Evolutionary conservation across 257 asterid genomes (phyloP).

Genomic region (Solanum paucissectum): DNA sequence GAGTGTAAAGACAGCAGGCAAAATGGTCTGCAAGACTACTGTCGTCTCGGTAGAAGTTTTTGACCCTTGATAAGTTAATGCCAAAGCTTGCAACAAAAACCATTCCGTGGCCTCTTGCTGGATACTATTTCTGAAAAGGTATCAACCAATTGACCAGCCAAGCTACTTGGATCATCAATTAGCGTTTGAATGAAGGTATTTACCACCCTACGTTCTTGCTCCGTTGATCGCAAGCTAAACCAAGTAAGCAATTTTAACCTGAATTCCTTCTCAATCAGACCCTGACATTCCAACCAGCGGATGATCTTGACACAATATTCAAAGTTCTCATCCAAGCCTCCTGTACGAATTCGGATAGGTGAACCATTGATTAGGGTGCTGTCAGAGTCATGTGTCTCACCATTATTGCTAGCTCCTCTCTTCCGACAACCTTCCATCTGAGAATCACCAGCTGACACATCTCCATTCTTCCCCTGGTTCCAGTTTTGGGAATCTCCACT

Average conservation of each 20-base stretch:
- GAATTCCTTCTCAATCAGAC: slow-evolving; percentile 62
- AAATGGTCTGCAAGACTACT: not conserved
- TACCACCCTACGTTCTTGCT: slow-evolving; percentile 87
- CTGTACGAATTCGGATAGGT: slow-evolving; percentile 31
- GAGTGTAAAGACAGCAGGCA: not conserved
- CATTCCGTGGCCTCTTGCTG: slow-evolving; percentile 33
- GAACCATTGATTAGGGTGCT: slow-evolving; percentile 86
- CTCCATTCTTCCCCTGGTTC: slow-evolving; percentile 38
- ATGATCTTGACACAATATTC: slow-evolving; percentile 80
- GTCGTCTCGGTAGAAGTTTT: not conserved
- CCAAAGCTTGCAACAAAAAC: slow-evolving; percentile 42
- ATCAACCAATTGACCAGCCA: slow-evolving; percentile 20
- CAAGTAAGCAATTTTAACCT: slow-evolving; percentile 82
- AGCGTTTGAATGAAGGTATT: slow-evolving; percentile 68
- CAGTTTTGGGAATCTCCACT: slow-evolving; percentile 40
- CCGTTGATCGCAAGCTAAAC: slow-evolving; percentile 84
- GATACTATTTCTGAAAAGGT: slow-evolving; percentile 35
- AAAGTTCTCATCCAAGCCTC: slow-evolving; percentile 65
- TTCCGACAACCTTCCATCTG: slow-evolving; percentile 38
- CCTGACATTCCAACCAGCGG: slow-evolving; percentile 89
- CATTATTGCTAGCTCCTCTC: slow-evolving; percentile 35
- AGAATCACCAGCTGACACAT: slow-evolving; percentile 52
- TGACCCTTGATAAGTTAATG: slow-evolving; percentile 14
- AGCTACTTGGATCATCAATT: slow-evolving; percentile 2
- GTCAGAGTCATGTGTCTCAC: slow-evolving; percentile 72